Percentiles rank a stretch among this genome's conserved stretches.
Evolutionary conservation across 2,329 filamentous ascomycete species (phyloP).

Genomic region (Fusarium siculi): DNA sequence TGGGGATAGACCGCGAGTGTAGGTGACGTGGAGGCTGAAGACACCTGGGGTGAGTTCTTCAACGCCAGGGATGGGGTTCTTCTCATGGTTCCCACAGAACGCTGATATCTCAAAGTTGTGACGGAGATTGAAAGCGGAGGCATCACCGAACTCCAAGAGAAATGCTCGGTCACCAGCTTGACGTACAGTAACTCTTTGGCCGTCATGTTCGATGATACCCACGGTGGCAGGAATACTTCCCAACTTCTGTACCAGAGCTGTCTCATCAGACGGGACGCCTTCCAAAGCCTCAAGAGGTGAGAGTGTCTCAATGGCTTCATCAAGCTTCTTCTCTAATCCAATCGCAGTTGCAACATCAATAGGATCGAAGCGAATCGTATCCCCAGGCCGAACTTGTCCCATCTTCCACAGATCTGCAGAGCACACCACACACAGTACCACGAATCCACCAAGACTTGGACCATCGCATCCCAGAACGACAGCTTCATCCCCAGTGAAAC

Average conservation of each 20-base stretch:
- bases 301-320: slow-evolving; percentile 37
- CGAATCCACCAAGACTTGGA: slow-evolving; percentile 55
- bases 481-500: slow-evolving; percentile 56
- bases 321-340: slow-evolving; percentile 37
- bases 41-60: slow-evolving; percentile 50
- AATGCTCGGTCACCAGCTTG: slow-evolving; percentile 50
- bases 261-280: background rate
- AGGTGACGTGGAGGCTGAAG: slow-evolving; percentile 48
- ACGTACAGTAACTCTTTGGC: slow-evolving; percentile 32
- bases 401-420: slow-evolving; percentile 56
- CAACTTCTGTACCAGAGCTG: background rate
- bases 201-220: slow-evolving; percentile 27
- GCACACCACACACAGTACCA: slow-evolving; percentile 52
- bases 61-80: slow-evolving; percentile 43
- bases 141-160: slow-evolving; percentile 49
- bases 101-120: slow-evolving; percentile 49
- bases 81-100: slow-evolving; percentile 47
- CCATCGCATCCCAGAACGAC: slow-evolving; percentile 54
- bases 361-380: slow-evolving; percentile 49
- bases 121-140: slow-evolving; percentile 45
- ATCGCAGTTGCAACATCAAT: slow-evolving; percentile 43
- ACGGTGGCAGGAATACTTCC: slow-evolving; percentile 9
- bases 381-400: slow-evolving; percentile 54
- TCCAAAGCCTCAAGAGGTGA: background rate
- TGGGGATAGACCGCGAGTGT: slow-evolving; percentile 35